A percentile compares a stretch with the other conserved stretches of the same genome.
These are phyloP conservation scores for Schwanniomyces sp. DNA, from an alignment of 805 yeast species.

Conservation along the genomic window DNA sequence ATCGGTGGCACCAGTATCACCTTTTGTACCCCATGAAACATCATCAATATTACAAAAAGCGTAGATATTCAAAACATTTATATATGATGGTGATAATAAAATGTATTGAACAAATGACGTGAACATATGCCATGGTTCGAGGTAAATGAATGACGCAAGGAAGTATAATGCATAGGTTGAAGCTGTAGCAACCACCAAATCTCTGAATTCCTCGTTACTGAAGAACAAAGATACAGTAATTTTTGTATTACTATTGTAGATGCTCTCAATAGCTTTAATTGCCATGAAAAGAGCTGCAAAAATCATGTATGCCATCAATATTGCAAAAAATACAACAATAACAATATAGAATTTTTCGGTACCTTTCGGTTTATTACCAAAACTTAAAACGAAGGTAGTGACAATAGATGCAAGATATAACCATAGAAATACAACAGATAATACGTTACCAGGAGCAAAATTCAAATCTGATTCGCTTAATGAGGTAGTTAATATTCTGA, in stretches of 20 bases:
- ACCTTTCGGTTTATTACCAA: constrained; percentile 67
- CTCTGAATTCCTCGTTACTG: constrained; percentile 43
- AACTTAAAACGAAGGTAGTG: constrained; percentile 59
- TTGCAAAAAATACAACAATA: constrained; percentile 55
- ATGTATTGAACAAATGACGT: constrained; percentile 54
- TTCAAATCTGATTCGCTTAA: constrained; percentile 34
- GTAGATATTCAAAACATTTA: constrained; percentile 60
- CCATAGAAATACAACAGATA: constrained; percentile 55
- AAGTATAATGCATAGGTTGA: constrained; percentile 65
- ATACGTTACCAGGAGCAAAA: constrained; percentile 46
- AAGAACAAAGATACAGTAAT: constrained; percentile 49
- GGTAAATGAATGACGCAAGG: constrained; percentile 55
- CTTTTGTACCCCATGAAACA: constrained; percentile 76
- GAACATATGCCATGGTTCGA: constrained; percentile 68
- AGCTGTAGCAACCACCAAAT: constrained; percentile 55
- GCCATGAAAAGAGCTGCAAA: constrained; percentile 61
- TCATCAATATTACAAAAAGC: constrained; percentile 74
- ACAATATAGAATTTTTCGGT: constrained; percentile 54
- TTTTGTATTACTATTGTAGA: constrained; percentile 32
- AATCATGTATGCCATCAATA: constrained; percentile 58
- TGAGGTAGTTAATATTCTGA: constrained; percentile 60
- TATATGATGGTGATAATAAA: constrained; percentile 52
- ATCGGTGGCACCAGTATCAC: constrained; percentile 57
- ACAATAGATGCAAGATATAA: constrained; percentile 56
- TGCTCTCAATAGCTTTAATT: constrained; percentile 44